These are phyloP conservation scores for Sporisorium iseilematis-ciliati DNA, from an alignment of 1,284 basidiomycete genomes.

Conservation along the genomic window DNA sequence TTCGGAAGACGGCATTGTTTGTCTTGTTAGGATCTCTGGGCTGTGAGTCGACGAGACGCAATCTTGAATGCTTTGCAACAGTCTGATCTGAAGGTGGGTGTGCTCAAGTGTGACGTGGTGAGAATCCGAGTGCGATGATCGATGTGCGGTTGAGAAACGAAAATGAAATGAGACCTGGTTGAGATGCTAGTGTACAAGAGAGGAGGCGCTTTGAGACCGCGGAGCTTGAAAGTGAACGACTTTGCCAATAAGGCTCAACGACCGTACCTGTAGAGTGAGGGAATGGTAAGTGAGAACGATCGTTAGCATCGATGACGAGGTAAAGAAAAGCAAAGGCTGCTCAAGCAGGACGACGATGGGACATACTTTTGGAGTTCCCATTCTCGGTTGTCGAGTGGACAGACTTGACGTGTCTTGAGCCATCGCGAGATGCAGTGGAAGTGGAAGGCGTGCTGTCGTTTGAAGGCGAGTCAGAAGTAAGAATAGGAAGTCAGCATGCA, in stretches of 20 bases:
- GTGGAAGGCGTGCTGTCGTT: slow-evolving; percentile 92
- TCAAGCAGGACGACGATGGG: slow-evolving; percentile 2
- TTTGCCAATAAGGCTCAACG: slow-evolving; percentile 9
- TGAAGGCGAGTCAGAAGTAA: neutral
- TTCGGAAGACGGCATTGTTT: slow-evolving; percentile 57
- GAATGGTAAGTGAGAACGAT: neutral
- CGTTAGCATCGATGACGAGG: neutral
- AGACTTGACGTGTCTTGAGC: slow-evolving; percentile 99
- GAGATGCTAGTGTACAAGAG: slow-evolving; percentile 37
- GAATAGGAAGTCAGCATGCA: neutral
- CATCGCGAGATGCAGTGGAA: slow-evolving; percentile 99
- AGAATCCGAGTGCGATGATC: neutral
- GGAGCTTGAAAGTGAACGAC: neutral
- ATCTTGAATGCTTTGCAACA: slow-evolving; percentile 4
- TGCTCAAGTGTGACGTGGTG: neutral
- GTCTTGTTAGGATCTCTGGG: slow-evolving; percentile 32
- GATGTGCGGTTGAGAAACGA: neutral
- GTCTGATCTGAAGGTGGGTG: neutral
- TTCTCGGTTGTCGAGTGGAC: slow-evolving; percentile 91
- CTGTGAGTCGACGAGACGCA: slow-evolving; percentile 5
- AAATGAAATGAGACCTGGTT: slow-evolving; percentile 5
- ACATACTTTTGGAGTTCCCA: slow-evolving; percentile 91
- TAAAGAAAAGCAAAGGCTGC: neutral
- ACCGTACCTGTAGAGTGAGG: slow-evolving; percentile 35
- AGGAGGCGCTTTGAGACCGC: neutral